A percentile compares a stretch with the other conserved stretches of the same genome.
Evolutionary conservation across 2,329 filamentous ascomycete species (phyloP).

Genomic region (Orbilia brochopaga): DNA sequence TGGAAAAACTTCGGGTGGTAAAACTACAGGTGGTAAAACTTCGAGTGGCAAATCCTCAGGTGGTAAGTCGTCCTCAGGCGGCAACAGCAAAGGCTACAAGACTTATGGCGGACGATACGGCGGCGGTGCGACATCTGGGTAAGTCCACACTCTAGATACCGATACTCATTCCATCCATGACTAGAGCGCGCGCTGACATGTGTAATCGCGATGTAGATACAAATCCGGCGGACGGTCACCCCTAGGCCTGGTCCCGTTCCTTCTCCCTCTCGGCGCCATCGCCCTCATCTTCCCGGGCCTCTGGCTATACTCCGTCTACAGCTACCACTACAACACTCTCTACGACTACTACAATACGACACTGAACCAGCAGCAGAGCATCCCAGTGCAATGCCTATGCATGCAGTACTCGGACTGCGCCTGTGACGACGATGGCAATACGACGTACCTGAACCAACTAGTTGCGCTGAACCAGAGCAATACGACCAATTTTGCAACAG

Average conservation of each 20-base stretch:
- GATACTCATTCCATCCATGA: slow-evolving; percentile 61
- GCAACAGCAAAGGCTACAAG: slow-evolving; percentile 52
- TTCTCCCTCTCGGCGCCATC: slow-evolving; percentile 62
- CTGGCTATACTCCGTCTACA: slow-evolving; percentile 70
- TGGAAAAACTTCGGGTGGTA: slow-evolving; percentile 9
- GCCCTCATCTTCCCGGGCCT: slow-evolving; percentile 68
- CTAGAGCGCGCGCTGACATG: slow-evolving; percentile 62
- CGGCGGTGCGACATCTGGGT: slow-evolving; percentile 54
- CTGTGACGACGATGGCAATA: slow-evolving; percentile 71
- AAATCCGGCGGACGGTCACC: slow-evolving; percentile 62
- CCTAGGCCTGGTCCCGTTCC: slow-evolving; percentile 63
- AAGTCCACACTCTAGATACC: no score
- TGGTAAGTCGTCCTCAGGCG: slow-evolving; percentile 25
- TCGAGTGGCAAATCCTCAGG: no score
- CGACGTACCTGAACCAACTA: slow-evolving; percentile 67
- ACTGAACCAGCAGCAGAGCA: slow-evolving; percentile 63
- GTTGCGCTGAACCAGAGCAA: slow-evolving; percentile 68
- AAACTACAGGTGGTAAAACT: slow-evolving; percentile 19
- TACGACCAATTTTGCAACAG: slow-evolving; percentile 65
- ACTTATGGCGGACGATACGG: slow-evolving; percentile 55
- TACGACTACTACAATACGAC: slow-evolving; percentile 65
- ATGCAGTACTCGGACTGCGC: slow-evolving; percentile 65
- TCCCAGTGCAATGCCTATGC: slow-evolving; percentile 69
- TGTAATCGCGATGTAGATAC: slow-evolving; percentile 71
- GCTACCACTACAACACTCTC: slow-evolving; percentile 66